Conservation (phyloP, 192 early-diverging fungal genomes). For the Umbelopsis isabellina region DNA sequence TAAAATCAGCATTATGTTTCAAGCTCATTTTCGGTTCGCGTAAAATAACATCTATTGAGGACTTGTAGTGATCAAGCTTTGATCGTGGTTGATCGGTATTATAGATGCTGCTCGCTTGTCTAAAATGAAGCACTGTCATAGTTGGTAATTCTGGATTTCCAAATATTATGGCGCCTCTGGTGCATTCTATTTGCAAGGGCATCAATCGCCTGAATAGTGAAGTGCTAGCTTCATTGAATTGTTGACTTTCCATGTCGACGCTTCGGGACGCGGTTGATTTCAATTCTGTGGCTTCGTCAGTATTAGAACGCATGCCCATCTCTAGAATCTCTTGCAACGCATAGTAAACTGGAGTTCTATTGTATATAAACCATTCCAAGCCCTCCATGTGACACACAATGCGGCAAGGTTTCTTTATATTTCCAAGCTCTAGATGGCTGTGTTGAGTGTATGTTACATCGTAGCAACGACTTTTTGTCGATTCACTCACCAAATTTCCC, state of each 20-base stretch:
- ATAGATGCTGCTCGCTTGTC: conserved; percentile 61
- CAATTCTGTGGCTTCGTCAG: background rate
- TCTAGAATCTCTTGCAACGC: conserved; percentile 50
- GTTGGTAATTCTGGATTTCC: conserved; percentile 70
- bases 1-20: conserved; percentile 67
- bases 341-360: conserved; percentile 73
- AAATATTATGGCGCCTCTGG: conserved; percentile 68
- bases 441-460: background rate
- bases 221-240: conserved; percentile 35
- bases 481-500: conserved; percentile 31
- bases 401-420: conserved; percentile 49
- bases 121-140: conserved; percentile 61
- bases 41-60: conserved; percentile 54
- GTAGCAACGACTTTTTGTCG: background rate
- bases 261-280: background rate
- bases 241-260: conserved; percentile 44
- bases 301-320: conserved; percentile 25
- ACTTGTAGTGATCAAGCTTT: conserved; percentile 59
- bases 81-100: conserved; percentile 57
- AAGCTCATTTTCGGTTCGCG: conserved; percentile 58
- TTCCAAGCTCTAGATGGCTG: conserved; percentile 2
- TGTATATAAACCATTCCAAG: conserved; percentile 83
- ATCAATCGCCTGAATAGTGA: conserved; percentile 60
- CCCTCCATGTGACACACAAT: conserved; percentile 72
- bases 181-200: conserved; percentile 68